A percentile compares a stretch with the other conserved stretches of the same genome.
Conservation (phyloP, 2,329 filamentous ascomycete genomes). For the Curvularia sp. region DNA sequence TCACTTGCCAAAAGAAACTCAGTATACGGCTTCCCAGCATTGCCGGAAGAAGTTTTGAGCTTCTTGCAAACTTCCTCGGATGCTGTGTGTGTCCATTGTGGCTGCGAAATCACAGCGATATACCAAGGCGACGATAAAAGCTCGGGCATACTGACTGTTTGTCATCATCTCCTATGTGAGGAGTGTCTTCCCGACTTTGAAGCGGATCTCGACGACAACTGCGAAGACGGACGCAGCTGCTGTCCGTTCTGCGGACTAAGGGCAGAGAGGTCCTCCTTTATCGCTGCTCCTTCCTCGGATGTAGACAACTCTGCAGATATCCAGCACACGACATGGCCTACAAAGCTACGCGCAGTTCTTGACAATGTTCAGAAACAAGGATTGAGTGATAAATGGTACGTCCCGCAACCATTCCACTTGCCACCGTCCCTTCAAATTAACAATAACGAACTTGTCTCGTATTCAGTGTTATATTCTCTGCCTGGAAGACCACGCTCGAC, state of each 20-base stretch:
- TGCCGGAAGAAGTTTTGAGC: conserved; percentile 17
- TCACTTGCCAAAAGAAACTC: neutral
- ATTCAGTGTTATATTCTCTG: neutral
- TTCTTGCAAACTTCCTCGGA: conserved; percentile 18
- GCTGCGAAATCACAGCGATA: conserved; percentile 10
- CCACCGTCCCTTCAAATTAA: neutral
- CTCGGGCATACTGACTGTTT: conserved; percentile 23
- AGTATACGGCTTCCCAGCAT: neutral
- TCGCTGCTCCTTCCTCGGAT: neutral
- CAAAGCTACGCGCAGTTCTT: neutral
- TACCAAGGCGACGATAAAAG: conserved; percentile 10
- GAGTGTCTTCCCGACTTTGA: conserved; percentile 40
- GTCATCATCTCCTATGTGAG: conserved; percentile 45
- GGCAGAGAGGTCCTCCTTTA: neutral
- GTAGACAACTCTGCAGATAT: neutral
- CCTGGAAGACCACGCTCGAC: conserved; percentile 1
- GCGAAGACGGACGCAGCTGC: conserved; percentile 11
- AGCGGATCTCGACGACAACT: conserved; percentile 22
- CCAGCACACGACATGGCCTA: neutral
- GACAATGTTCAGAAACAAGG: neutral
- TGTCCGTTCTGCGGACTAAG: conserved; percentile 25
- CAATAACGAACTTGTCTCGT: neutral
- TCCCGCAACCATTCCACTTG: neutral
- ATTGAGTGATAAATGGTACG: neutral
- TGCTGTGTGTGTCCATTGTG: conserved; percentile 15